Conservation (phyloP, 140 eudicot species). For the Stevia rebaudiana region DNA sequence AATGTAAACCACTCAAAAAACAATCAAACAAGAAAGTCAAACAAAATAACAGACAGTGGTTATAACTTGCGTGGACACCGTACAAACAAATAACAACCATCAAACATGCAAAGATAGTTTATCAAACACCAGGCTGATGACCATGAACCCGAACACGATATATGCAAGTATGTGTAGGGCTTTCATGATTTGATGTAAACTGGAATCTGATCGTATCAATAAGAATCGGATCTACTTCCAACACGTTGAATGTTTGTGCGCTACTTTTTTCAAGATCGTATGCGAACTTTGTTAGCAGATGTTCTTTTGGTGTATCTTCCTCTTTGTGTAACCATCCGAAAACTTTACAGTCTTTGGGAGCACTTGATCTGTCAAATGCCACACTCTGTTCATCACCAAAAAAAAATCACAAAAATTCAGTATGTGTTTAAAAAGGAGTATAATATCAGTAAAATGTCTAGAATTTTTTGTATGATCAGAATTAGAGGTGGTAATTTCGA, state of each 20-base stretch:
- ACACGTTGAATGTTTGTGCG: constrained; percentile 73
- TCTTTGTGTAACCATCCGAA: constrained; percentile 58
- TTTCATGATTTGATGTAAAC: constrained; percentile 74
- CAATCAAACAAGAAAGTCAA: constrained; percentile 15
- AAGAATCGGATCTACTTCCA: constrained; percentile 25
- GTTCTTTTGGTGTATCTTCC: constrained; percentile 34
- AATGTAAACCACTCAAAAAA: background rate
- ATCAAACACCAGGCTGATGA: constrained; percentile 35
- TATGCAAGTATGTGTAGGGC: constrained; percentile 69
- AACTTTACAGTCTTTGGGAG: constrained; percentile 78
- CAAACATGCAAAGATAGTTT: constrained; percentile 4
- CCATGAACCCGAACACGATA: constrained; percentile 92
- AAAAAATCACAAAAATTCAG: background rate
- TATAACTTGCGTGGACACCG: constrained; percentile 15
- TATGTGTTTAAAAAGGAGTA: background rate
- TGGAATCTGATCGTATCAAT: constrained; percentile 68
- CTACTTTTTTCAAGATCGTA: constrained; percentile 80
- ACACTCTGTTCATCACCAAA: constrained; percentile 59
- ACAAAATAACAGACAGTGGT: constrained; percentile 16
- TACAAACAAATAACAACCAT: constrained; percentile 17
- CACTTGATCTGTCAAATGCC: constrained; percentile 89
- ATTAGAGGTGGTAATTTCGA: background rate
- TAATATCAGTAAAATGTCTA: background rate
- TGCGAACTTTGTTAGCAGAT: constrained; percentile 60
- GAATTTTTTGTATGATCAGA: background rate